Base-by-base conservation (phyloP, 139 green algal genomes). In the Raphidocelis subcapitata region DNA sequence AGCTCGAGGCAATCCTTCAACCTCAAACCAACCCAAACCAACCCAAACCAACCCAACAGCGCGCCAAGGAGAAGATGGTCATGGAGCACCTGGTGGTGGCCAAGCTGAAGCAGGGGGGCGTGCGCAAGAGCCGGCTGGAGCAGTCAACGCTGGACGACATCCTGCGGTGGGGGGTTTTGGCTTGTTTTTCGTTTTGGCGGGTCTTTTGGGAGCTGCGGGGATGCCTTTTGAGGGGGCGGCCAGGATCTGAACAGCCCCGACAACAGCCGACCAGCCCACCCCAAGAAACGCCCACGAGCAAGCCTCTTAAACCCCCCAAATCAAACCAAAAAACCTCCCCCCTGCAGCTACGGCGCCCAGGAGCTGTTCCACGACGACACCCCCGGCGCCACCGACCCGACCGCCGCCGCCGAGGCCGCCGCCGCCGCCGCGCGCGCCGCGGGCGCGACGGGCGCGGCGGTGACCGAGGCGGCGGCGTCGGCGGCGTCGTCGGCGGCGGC, bases 111-210 rank as follows among this genome's bases (percentile, higher is more conserved):
- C 60, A 33, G 12, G 65, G 59, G n/a, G 65, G 26, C 49, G 69
- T 54, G 29, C 57, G 64, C 31, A 63, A 62, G 26, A 57, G 37
- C 15, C 73, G 80, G 61, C 74, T 92, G 23, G 89, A 90, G 49
- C 89, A 95, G 82, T 60, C 81, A 12, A 90, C 94, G 77, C 81
- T 97, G 54, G 91, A 96, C 59, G 92, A 95, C 72, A 92, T 97
- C 56, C 77, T 97, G 49, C 44, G 87, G 18, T 93, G 87, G 61
- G 82, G 83, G 10, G 75, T 73, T 0, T 54, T 41, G 62, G 83
- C 83, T 47, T 55, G 70, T 59, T 24, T 29, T 10, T 29, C 23
- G 14, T n/a, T n/a, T n/a, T n/a, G n/a, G n/a, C n/a, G 46, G 24
- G 49, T 33, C 20, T 85, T 2, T 75, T 77, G 37, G 75, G 52